Conservation (phyloP, 176 grass and related monocot species). For the Phyllostachys edulis region DNA sequence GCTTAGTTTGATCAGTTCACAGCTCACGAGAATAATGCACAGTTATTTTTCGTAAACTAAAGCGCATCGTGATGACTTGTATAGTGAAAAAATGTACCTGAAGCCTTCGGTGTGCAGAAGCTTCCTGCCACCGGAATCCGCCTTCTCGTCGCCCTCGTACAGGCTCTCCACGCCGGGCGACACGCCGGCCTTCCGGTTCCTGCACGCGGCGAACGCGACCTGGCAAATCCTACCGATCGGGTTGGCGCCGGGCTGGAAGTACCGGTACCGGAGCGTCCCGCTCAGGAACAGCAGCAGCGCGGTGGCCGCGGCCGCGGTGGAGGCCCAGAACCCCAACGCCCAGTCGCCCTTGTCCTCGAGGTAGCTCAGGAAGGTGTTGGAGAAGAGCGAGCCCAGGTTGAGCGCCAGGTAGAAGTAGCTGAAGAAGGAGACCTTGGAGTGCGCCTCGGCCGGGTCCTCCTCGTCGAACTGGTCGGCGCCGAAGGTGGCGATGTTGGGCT, state of each 20-base stretch:
- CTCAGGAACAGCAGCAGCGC: constrained; percentile 64
- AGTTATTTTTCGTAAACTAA: background rate
- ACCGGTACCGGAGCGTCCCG: constrained; percentile 56
- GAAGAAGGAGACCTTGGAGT: constrained; percentile 92
- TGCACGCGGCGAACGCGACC: constrained; percentile 56
- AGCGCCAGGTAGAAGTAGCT: constrained; percentile 99
- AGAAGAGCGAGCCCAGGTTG: constrained; percentile 96
- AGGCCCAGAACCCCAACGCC: constrained; percentile 78
- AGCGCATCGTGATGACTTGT: background rate
- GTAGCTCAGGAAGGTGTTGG: constrained; percentile 92
- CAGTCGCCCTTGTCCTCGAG: constrained; percentile 72
- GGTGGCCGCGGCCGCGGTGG: constrained; percentile 52
- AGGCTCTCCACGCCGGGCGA: constrained; percentile 34
- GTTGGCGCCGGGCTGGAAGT: constrained; percentile 62
- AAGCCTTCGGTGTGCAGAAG: constrained; percentile 61
- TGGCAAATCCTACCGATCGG: constrained; percentile 59
- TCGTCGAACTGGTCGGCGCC: constrained; percentile 94
- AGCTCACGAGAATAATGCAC: background rate
- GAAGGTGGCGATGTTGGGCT: constrained; percentile 87
- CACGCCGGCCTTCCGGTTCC: constrained; percentile 59
- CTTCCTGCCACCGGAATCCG: constrained; percentile 34
- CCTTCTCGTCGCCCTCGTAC: constrained; percentile 57
- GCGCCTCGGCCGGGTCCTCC: constrained; percentile 57
- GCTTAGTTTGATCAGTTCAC: background rate
- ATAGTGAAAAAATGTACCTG: constrained; percentile 23